phyloP scores from a whole-genome alignment of 441 rosid species.

The Euphorbia corollata region DNA sequence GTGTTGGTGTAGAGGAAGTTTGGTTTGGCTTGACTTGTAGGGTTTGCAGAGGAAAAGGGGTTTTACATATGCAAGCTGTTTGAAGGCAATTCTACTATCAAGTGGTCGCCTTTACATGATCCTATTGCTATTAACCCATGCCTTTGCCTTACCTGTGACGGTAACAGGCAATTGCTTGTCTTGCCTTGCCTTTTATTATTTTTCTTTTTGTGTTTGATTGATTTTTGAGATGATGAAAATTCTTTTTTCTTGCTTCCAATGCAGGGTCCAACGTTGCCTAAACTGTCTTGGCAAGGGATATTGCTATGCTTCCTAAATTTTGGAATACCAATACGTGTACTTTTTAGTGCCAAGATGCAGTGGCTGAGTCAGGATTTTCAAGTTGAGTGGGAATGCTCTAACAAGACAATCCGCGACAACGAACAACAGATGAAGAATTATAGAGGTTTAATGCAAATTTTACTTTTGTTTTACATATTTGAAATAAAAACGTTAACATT shows the following conservation, averaged over 20 bases:
- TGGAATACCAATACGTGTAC: not conserved
- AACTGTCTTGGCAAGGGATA: slow-evolving; percentile 69
- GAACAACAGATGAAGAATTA: no score
- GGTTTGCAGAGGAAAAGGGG: slow-evolving; percentile 69
- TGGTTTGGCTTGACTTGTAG: slow-evolving; percentile 48
- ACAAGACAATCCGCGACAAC: no score
- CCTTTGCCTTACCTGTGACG: slow-evolving; percentile 88
- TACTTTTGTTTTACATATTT: no score
- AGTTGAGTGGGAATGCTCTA: no score
- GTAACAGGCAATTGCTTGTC: slow-evolving; percentile 45
- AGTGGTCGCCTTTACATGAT: slow-evolving; percentile 80
- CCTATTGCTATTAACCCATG: slow-evolving; percentile 73
- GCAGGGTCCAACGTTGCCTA: slow-evolving; percentile 70
- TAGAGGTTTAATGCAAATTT: no score
- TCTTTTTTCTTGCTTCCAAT: slow-evolving; percentile 7
- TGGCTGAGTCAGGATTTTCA: no score
- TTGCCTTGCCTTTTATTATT: no score
- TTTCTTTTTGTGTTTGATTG: not conserved
- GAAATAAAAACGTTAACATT: no score
- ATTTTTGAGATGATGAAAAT: not conserved
- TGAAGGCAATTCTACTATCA: slow-evolving; percentile 55
- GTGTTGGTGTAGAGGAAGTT: slow-evolving; percentile 37
- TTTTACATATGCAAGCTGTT: slow-evolving; percentile 78
- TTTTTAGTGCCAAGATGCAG: no score
- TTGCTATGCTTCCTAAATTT: slow-evolving; percentile 19